Percentiles rank a stretch among this genome's conserved stretches.
Conservation (phyloP, 768 basidiomycete species). For the Leccinum pellstonianum region DNA sequence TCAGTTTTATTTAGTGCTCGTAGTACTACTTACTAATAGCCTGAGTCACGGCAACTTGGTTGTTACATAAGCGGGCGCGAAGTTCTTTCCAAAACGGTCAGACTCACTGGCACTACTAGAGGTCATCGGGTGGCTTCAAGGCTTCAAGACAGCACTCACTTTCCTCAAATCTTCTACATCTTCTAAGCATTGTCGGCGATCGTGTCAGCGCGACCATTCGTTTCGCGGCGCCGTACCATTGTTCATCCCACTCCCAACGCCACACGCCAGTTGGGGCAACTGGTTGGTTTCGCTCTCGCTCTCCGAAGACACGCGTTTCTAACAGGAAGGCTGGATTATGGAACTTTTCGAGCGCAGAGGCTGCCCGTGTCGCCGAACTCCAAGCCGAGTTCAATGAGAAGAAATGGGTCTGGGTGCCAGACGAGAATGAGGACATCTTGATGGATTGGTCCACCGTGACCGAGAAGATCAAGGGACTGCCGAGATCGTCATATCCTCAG, state of each 20-base stretch:
- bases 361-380: constrained; percentile 78
- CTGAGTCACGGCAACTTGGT: too few species aligned
- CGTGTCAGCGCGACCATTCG: neutral
- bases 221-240: constrained; percentile 3
- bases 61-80: neutral
- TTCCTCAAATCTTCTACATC: neutral
- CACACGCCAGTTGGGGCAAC: too few species aligned
- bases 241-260: neutral
- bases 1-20: too few species aligned
- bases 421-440: constrained; percentile 90
- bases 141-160: neutral
- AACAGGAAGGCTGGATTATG: constrained; percentile 40
- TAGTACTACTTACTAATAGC: too few species aligned
- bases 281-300: too few species aligned
- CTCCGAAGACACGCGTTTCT: neutral
- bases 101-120: too few species aligned
- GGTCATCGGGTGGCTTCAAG: too few species aligned
- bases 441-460: constrained; percentile 76
- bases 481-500: constrained; percentile 80
- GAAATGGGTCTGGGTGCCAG: constrained; percentile 98
- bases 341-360: constrained; percentile 59
- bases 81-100: constrained; percentile 10
- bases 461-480: constrained; percentile 81
- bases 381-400: constrained; percentile 97
- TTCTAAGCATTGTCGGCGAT: neutral